Percentiles rank a stretch among this genome's conserved stretches.
These are phyloP conservation scores for Zangia roseola DNA, from an alignment of 768 basidiomycete species.

Conservation along the genomic window DNA sequence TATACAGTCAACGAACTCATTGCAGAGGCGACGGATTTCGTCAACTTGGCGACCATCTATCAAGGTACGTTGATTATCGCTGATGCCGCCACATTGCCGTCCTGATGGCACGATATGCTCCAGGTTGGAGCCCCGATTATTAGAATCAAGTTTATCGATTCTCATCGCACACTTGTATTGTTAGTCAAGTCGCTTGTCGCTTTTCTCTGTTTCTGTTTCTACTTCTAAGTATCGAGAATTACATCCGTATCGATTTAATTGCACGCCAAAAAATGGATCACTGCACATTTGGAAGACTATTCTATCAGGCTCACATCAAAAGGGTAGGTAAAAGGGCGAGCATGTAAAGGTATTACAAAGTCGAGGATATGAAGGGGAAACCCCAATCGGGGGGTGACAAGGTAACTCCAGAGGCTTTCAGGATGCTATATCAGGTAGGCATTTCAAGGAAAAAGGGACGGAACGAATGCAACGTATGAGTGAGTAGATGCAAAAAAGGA, in stretches of 20 bases:
- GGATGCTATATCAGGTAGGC: conserved; percentile 5
- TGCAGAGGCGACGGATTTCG: conserved; percentile 77
- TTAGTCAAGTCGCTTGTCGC: not conserved
- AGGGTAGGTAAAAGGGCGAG: conserved; percentile 10
- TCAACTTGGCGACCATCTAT: conserved; percentile 79
- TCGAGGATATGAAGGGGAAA: conserved; percentile 26
- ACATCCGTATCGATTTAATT: conserved; percentile 14
- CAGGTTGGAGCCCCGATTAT: conserved; percentile 46
- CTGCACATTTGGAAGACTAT: conserved; percentile 14
- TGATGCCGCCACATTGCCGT: not conserved
- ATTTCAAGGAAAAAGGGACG: conserved; percentile 14
- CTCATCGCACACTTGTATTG: not conserved
- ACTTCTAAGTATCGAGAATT: conserved; percentile 7
- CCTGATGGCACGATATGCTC: not conserved
- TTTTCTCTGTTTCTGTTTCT: no score
- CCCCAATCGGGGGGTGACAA: conserved; percentile 9
- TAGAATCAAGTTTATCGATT: conserved; percentile 13
- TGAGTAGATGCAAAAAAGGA: conserved; percentile 18
- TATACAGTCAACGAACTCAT: conserved; percentile 93
- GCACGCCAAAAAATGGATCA: conserved; percentile 12
- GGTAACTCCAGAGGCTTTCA: conserved; percentile 15
- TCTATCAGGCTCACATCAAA: conserved; percentile 24
- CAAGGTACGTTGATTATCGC: conserved; percentile 46
- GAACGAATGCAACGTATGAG: conserved; percentile 18
- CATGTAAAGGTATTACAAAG: conserved; percentile 32